phyloP scores from a whole-genome alignment of 768 basidiomycete species.

The Leccinellum luteum region DNA sequence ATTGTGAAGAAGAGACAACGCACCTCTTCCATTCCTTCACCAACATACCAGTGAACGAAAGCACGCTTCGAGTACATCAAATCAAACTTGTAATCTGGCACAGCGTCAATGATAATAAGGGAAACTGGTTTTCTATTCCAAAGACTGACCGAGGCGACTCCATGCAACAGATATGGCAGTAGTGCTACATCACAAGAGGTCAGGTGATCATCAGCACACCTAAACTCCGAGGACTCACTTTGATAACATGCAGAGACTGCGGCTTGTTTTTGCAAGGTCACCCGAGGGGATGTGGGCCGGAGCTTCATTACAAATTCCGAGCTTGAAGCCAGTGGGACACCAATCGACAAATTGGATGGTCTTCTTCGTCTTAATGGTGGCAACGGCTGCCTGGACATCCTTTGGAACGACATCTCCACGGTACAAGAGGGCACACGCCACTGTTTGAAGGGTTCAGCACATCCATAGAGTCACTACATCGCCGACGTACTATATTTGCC shows the following conservation, averaged over 20 bases:
- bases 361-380: conserved; percentile 93
- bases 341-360: conserved; percentile 99
- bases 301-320: conserved; percentile 97
- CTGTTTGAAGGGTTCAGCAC: conserved; percentile 36
- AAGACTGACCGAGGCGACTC: conserved; percentile 68
- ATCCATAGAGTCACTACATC: neutral
- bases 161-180: conserved; percentile 94
- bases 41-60: conserved; percentile 93
- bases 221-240: conserved; percentile 47
- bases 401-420: conserved; percentile 97
- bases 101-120: conserved; percentile 13
- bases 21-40: conserved; percentile 98
- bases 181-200: conserved; percentile 47
- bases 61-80: conserved; percentile 96
- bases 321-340: conserved; percentile 98
- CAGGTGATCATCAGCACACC: neutral
- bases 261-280: conserved; percentile 90
- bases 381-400: conserved; percentile 91
- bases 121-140: neutral
- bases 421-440: conserved; percentile 91
- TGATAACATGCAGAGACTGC: conserved; percentile 97
- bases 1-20: conserved; percentile 9
- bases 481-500: conserved; percentile 92
- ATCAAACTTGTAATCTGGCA: conserved; percentile 92
- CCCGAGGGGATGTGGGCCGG: conserved; percentile 90